Percentiles rank a stretch among this genome's conserved stretches.
These are phyloP conservation scores for Nakaseomyces glabratus DNA, from an alignment of 1,139 yeast species.

Conservation along the genomic window DNA sequence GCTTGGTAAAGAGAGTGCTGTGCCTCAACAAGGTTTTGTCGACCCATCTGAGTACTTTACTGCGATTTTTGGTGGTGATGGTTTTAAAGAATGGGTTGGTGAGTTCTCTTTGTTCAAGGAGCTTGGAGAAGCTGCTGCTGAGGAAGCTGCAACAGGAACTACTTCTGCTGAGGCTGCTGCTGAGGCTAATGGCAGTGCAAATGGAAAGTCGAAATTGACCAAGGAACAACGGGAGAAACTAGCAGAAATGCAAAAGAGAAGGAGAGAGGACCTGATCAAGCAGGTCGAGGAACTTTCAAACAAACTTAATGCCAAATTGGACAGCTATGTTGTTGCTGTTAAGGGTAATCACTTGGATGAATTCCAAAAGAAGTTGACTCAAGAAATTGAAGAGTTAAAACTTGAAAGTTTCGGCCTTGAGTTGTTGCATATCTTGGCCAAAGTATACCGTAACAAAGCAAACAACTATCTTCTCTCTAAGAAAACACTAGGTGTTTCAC, in stretches of 20 bases:
- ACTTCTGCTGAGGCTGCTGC: constrained; percentile 7
- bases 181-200: constrained; percentile 6
- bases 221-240: constrained; percentile 48
- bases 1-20: constrained; percentile 53
- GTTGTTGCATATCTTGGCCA: constrained; percentile 61
- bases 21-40: constrained; percentile 58
- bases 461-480: constrained; percentile 43
- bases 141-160: constrained; percentile 12
- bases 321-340: constrained; percentile 28
- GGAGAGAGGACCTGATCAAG: constrained; percentile 42
- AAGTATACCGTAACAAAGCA: constrained; percentile 53
- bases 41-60: constrained; percentile 63
- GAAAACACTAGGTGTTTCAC: constrained; percentile 57
- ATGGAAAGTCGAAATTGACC: constrained; percentile 31
- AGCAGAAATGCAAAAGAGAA: constrained; percentile 42
- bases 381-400: constrained; percentile 61
- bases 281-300: constrained; percentile 44
- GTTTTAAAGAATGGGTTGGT: constrained; percentile 65
- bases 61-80: constrained; percentile 69
- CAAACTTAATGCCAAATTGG: constrained; percentile 37
- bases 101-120: constrained; percentile 55
- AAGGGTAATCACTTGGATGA: constrained; percentile 32
- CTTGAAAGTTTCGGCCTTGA: constrained; percentile 77
- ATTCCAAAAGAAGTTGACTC: constrained; percentile 38
- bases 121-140: constrained; percentile 42